Conservation (phyloP, 208 protist genomes). For the Tritrichomonas musculus region DNA sequence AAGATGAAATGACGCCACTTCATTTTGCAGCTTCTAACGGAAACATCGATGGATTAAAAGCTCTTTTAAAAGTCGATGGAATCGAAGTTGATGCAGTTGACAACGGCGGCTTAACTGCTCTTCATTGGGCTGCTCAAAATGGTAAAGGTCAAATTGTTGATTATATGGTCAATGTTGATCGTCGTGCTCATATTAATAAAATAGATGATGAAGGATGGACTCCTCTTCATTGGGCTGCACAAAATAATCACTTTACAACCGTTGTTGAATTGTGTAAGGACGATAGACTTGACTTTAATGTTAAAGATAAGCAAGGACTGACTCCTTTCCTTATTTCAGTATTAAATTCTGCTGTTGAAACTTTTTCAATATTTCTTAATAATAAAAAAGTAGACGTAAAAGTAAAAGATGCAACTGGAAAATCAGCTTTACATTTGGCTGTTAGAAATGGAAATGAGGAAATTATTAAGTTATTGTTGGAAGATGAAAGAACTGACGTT, state of each 20-base stretch:
- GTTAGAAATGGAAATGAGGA: not conserved
- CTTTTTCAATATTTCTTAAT: not conserved
- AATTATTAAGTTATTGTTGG: not conserved
- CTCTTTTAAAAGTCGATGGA: not conserved
- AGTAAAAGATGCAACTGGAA: not conserved
- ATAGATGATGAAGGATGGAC: not conserved
- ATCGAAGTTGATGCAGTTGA: not conserved
- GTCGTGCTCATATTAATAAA: not conserved
- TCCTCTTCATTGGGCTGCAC: not conserved
- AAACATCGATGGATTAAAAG: not conserved
- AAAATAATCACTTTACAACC: not conserved
- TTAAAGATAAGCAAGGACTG: not conserved
- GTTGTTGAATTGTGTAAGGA: not conserved
- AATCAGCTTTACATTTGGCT: not conserved
- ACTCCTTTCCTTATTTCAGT: not conserved
- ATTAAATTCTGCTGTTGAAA: not conserved
- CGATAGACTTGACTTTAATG: not conserved
- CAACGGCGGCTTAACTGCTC: not conserved
- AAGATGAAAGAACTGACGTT: too few relatives aligned
- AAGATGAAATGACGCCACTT: conserved; percentile 14
- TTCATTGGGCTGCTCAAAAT: not conserved
- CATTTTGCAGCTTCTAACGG: not conserved
- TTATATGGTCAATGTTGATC: not conserved
- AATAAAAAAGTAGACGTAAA: not conserved
- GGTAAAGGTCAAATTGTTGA: not conserved